Base-by-base conservation (phyloP, 2,329 filamentous ascomycete species). In the Botrytis sinoallii region DNA sequence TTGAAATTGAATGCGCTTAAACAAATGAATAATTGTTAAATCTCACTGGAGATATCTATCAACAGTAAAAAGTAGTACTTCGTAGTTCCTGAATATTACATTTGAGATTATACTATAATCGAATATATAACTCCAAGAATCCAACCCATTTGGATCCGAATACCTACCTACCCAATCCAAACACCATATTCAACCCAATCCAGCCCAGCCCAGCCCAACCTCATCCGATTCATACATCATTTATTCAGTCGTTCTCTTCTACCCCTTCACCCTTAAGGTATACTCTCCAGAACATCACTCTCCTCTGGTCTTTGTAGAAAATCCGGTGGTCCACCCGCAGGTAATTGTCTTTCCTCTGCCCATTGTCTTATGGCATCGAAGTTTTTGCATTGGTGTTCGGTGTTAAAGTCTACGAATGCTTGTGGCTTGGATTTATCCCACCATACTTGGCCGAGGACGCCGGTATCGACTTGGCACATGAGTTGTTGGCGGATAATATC, bases 361-460 rank as follows among this genome's bases (percentile, higher is more conserved):
- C 86, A 89, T 57, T 80, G 76, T 40, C 86, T 81, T 38, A 89
- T 82, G 1, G 82, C 83, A 42, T 89, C 86, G 73, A 85, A 89
- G 75, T 89, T 85, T 16, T 85, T 83, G 76, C 87, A 88, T 60
- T 82, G 83, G 76, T 89, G 87, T 74, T 84, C 79, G 0, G 85
- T 88, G 74, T 87, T 87, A 81, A 89, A 88, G 77, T 89, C 86
- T 4, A 87, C 84, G 76, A 86, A 88, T 1, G 80, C 79, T 63
- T 78, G 78, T 1, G 84, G 83, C 10, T 81, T 79, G 7, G 80
- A 75, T n/a, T 77, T 77, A 55, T 87, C 82, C 76, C 85, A 85
- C 87, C 87, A 89, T 16, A 88, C 81, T 75, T 88, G 86, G 2
- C 86, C 86, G 0, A 88, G 81, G 1, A 89, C 82, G 3, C 86